phyloP scores from a whole-genome alignment of 495 filamentous ascomycete genomes.

The Tuber aestivum region DNA sequence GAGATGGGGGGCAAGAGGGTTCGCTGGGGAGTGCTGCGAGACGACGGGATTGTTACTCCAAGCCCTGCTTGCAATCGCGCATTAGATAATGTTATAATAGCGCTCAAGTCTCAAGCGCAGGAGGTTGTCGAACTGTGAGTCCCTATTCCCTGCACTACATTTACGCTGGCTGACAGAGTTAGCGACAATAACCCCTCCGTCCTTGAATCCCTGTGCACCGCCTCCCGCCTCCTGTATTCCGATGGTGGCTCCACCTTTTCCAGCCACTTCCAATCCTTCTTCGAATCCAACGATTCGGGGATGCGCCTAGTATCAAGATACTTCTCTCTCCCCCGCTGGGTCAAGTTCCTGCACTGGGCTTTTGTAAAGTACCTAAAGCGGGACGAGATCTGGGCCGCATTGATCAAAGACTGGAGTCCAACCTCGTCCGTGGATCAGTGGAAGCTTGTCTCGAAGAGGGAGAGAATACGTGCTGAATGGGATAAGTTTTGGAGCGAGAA shows the following conservation, averaged over 20 bases:
- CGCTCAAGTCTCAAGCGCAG: conserved; percentile 66
- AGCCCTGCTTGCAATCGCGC: conserved; percentile 78
- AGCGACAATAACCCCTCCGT: conserved; percentile 39
- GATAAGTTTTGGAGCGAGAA: conserved; percentile 74
- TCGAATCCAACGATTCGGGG: conserved; percentile 77
- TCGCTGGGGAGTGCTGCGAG: conserved; percentile 69
- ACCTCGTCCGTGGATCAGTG: conserved; percentile 72
- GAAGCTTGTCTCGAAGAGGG: conserved; percentile 69
- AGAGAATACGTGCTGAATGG: conserved; percentile 69
- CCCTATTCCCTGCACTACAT: conserved; percentile 51
- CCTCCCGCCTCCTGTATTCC: conserved; percentile 74
- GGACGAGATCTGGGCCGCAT: conserved; percentile 69
- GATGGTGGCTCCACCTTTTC: conserved; percentile 81
- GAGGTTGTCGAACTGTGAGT: conserved; percentile 63
- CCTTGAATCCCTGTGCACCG: conserved; percentile 69
- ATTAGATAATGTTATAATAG: conserved; percentile 60
- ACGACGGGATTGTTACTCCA: conserved; percentile 84
- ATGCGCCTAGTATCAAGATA: conserved; percentile 66
- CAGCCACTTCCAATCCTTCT: conserved; percentile 53
- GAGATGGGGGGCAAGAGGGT: conserved; percentile 59
- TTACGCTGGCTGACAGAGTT: not conserved
- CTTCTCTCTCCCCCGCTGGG: conserved; percentile 63
- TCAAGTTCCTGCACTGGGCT: conserved; percentile 82
- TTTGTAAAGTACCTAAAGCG: conserved; percentile 77
- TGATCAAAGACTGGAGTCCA: conserved; percentile 64